Evolutionary conservation across 2,329 filamentous ascomycete genomes (phyloP).

Genomic region (Sporothrix brunneoviolacea): DNA sequence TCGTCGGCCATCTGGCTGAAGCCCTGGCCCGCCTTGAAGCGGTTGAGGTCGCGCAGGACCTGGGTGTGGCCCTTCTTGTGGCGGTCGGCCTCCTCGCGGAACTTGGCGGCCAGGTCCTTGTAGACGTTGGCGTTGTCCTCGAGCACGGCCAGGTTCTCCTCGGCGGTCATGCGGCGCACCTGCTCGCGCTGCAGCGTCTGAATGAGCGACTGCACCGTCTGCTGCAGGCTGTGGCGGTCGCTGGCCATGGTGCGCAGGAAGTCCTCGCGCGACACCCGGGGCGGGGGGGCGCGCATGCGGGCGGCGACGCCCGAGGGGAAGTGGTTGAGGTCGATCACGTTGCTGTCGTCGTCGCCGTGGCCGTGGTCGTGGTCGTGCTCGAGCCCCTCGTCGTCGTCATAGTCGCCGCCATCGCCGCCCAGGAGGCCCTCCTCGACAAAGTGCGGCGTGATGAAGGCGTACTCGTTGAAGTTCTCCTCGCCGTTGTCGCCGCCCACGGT

Average conservation of each 20-base stretch:
- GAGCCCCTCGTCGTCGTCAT: not conserved
- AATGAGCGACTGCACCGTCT: not conserved
- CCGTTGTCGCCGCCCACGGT: too few species aligned
- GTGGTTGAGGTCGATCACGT: not conserved
- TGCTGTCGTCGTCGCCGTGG: not conserved
- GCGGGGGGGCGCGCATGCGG: not conserved
- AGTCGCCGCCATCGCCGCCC: not conserved
- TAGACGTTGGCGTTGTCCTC: not conserved
- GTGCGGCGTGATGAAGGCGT: not conserved
- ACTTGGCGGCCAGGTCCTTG: not conserved
- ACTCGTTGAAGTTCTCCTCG: not conserved
- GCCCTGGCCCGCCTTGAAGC: constrained; percentile 13
- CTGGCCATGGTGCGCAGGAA: constrained; percentile 1
- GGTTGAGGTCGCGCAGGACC: constrained; percentile 13
- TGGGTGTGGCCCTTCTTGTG: constrained; percentile 9
- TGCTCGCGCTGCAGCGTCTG: constrained; percentile 3
- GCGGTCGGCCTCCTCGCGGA: constrained; percentile 9
- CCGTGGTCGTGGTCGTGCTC: not conserved
- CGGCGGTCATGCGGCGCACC: constrained; percentile 2
- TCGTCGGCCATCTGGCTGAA: constrained; percentile 11
- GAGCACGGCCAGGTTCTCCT: not conserved
- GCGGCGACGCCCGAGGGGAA: not conserved
- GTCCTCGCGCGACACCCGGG: not conserved
- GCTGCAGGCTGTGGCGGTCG: constrained; percentile 2
- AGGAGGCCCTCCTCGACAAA: not conserved